Evolutionary conservation across 768 basidiomycete genomes (phyloP), one percentile per base, ranked within the genome.

Genomic region (Boletus sensibilis): DNA sequence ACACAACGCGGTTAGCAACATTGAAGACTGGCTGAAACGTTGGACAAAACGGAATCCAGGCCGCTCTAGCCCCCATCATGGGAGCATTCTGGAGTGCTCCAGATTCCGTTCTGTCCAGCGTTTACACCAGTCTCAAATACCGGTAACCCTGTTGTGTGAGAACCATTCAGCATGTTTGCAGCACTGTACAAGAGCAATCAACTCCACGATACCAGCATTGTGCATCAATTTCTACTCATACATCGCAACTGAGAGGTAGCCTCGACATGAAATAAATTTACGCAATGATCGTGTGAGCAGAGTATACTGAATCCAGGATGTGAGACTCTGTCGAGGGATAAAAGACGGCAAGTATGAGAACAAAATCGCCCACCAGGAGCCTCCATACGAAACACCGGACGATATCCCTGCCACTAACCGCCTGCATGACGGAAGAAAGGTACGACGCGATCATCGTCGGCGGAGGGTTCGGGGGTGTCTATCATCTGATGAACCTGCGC

Each of bases 381-480:
- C 38, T 13, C 4, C 23, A 16, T 6, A 14, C 9, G 5, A 21
- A 5, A 20, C 25, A 50, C 37, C 18, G 1, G 12, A 20, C 23
- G 20, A 20, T 20, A 45, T 35, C 6, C 6, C 35, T 16, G 35
- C 14, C 44, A 27, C 7, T 23, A 49, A 27, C 18, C 6, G 5
- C 9, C 18, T 13, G 3, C n/a, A 60, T 57, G 51, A 13, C 14
- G 0, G 53, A 56, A 51, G 52, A 56, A 12, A 40, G 42, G 5
- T 56, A 51, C 20, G 45, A 59, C 20, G 55, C 46, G 3, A 52
- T 57, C 46, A 57, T 59, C 35, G 31, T 59, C 5, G 55, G 55
- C 11, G 43, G 21, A 5, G 55, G 58, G 12, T 59, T 59, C 1
- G 45, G n/a, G n/a, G n/a, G n/a, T n/a, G n/a, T n/a, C n/a, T n/a